Evolutionary conservation across 495 filamentous ascomycete genomes (phyloP), one percentile per base, ranked within the genome.

Genomic region (Neurospora tetrasperma): DNA sequence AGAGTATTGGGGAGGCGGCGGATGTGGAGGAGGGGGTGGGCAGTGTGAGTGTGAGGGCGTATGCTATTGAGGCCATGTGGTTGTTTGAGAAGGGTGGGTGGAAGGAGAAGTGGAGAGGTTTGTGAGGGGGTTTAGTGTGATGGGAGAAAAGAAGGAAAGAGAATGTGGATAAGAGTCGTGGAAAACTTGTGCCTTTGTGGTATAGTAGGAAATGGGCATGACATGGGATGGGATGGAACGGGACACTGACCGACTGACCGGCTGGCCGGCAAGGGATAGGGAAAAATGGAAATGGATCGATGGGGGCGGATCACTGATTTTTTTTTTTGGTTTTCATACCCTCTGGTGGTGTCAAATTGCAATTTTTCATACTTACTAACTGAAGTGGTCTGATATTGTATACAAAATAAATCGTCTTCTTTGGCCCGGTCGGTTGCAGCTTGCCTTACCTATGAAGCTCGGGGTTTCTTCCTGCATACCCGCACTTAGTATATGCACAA

Each of bases 1-100:
- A 91, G 43, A 89, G 86, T 2, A 84, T 98, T 79, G 81, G 90
- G 74, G 87, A 88, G 69, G 93, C 92, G 73, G 91, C 90, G 41
- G 72, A 62, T 16, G 80, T 80, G 43, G 85, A 84, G 72, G 85
- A 83, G 39, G 86, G 86, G 1, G 79, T 78, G n/a, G 87, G 87
- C 0, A 87, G 88, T 77, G 71, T 83, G 69, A 87, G 91, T 77
- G 90, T 91, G 27, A 88, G 89, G 75, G 89, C 90, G 2, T 96
- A 93, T 87, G 96, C 96, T 43, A 89, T 90, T 23, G 96, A 99
- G 82, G 94, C 94, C 39, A 83, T 97, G 41, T 98, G 96, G 95
- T 78, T 97, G 59, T 96, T 92, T 88, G 89, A 93, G 83, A 92
- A 90, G 82, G 92, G 93, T 1, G 93, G 93, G 0, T 86, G 84